These are phyloP conservation scores for Cyanodermella asteris DNA, from an alignment of 2,329 filamentous ascomycete species.

Conservation along the genomic window DNA sequence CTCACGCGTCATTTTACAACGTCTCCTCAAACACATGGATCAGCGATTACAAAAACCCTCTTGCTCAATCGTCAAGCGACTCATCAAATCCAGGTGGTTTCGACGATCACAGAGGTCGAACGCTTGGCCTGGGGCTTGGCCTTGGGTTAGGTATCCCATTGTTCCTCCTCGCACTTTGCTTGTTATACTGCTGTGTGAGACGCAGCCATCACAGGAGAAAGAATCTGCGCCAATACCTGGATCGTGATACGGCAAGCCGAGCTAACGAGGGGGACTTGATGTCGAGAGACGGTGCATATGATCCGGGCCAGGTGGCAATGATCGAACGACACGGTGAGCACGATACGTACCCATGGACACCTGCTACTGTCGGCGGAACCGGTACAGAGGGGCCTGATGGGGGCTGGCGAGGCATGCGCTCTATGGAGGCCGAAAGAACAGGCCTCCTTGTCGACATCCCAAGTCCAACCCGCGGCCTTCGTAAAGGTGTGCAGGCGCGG, in stretches of 20 bases:
- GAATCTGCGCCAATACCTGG: too few species aligned
- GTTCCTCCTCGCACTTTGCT: conserved; percentile 24
- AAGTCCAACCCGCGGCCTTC: conserved; percentile 17
- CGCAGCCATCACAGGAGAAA: conserved; percentile 22
- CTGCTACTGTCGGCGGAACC: too few species aligned
- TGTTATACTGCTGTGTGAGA: conserved; percentile 28
- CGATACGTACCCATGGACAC: too few species aligned
- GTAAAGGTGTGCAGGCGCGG: conserved; percentile 17
- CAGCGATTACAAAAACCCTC: conserved; percentile 33
- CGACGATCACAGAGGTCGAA: conserved; percentile 9
- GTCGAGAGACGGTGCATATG: too few species aligned
- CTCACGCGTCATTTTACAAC: conserved; percentile 36
- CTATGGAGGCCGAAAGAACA: conserved; percentile 19
- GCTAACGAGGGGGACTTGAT: too few species aligned
- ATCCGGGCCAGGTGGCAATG: too few species aligned
- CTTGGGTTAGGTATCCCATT: conserved; percentile 39
- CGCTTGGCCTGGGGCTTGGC: conserved; percentile 43
- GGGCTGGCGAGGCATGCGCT: too few species aligned
- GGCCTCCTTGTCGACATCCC: conserved; percentile 19
- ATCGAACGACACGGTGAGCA: too few species aligned
- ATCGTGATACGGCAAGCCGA: too few species aligned
- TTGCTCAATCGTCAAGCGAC: too few species aligned
- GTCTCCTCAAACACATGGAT: conserved; percentile 37
- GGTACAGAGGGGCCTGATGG: too few species aligned
- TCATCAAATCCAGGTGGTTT: too few species aligned